Evolutionary conservation across 805 yeast species (phyloP).

Genomic region (Saccharomycopsis olivae): DNA sequence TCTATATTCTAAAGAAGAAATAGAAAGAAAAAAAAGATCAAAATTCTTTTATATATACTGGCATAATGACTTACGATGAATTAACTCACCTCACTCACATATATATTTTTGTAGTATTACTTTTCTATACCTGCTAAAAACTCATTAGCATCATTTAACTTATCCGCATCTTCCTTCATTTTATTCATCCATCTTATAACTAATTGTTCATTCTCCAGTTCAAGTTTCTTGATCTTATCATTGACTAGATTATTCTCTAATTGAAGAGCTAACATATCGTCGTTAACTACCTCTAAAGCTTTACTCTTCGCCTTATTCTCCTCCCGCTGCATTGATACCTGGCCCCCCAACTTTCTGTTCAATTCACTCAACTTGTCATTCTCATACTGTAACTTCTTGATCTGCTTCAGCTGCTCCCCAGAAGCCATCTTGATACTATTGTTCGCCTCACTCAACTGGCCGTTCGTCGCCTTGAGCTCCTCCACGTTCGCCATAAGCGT

Average conservation of each 20-base stretch:
- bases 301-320: slow-evolving; percentile 36
- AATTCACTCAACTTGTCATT: slow-evolving; percentile 22
- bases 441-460: slow-evolving; percentile 16
- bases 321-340: slow-evolving; percentile 22
- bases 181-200: slow-evolving; percentile 51
- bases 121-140: slow-evolving; percentile 19
- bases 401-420: slow-evolving; percentile 20
- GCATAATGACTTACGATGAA: too few relatives aligned
- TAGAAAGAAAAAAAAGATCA: neutral
- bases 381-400: slow-evolving; percentile 21
- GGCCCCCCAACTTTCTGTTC: slow-evolving; percentile 22
- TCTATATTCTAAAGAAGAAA: slow-evolving; percentile 10
- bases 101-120: neutral
- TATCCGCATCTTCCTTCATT: slow-evolving; percentile 50
- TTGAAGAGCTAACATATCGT: slow-evolving; percentile 51
- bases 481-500: too few relatives aligned
- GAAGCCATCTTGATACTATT: slow-evolving; percentile 15
- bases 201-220: slow-evolving; percentile 38
- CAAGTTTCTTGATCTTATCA: slow-evolving; percentile 23
- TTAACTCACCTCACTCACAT: too few relatives aligned
- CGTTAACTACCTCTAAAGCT: slow-evolving; percentile 50
- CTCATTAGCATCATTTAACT: slow-evolving; percentile 39
- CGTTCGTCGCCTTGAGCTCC: slow-evolving; percentile 1
- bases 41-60: neutral
- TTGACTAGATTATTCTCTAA: slow-evolving; percentile 44